Evolutionary conservation across 176 grass and related monocot species (phyloP), one percentile per base, ranked within the genome.

Genomic region (Aegilops tauschii): DNA sequence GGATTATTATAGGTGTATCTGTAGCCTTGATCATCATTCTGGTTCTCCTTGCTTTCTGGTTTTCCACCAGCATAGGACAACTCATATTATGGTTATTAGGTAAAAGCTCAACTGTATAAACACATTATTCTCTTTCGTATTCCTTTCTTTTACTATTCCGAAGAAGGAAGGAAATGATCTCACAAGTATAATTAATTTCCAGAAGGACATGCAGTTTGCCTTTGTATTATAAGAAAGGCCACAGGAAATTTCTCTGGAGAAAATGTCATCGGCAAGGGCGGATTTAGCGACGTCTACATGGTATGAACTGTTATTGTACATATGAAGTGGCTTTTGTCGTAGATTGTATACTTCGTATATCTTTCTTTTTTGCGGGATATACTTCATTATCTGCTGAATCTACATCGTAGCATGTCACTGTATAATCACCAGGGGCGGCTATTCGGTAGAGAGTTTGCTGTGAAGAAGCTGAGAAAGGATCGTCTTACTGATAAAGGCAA

Each of bases 211-310:
- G 8, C 10, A 12, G 1, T 12, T 65, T 0, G 0, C 6, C 27
- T 65, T 0, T 2, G 0, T 29, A 5, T 12, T 65, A 13, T 65
- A 65, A 65, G 1, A 28, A 1, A 0, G 25, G 62, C 62, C 5
- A 65, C 62, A 2, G 12, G 1, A 4, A 2, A 64, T 70, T 88
- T 83, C 63, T 79, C 73, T 3, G 4, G 4, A 20, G 20, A 4
- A 13, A 83, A 71, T 17, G 10, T 64, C 5, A 72, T 83, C 50
- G 87, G 74, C 0, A 6, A n/a, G 0, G 87, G 81, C 10, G 87
- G 80, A 83, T 84, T 64, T 62, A 37, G 81, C 28, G 3, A 9
- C 1, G 81, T 88, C n/a, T 88, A 72, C 28, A 29, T 64, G 87
- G 87, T 88, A 1, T 12, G 3, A 44, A 44, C 2, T 47, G 0